Evolutionary conservation across 2,329 filamentous ascomycete genomes (phyloP), one percentile per base, ranked within the genome.

Genomic region (Mycosphaerella arachidis): DNA sequence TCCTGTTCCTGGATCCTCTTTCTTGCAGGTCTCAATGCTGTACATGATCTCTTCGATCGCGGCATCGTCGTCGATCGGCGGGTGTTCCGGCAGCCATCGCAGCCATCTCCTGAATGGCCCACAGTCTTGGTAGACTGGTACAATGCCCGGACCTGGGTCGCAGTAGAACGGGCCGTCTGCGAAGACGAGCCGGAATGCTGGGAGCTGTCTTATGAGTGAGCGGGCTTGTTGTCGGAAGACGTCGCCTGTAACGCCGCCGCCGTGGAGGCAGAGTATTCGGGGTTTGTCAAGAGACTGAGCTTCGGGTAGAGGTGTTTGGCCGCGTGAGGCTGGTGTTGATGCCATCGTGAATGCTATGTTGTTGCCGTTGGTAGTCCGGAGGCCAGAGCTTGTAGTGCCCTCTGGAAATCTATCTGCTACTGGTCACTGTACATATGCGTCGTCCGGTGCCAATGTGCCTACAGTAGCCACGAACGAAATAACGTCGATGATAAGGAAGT

Each of bases 261-360:
- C 89, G 73, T 92, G 89, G n/a, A 92, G 84, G 75, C 88, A 92
- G 66, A 92, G 86, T 66, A 92, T 85, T 60, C 89, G 86, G 3
- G 88, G 88, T 45, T 66, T 59, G 48, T 66, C 57, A 57, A 69
- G 68, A 55, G 59, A 63, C 12, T 64, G 53, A 18, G 57, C 18
- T 52, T 29, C 24, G n/a, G 56, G 35, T 8, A 61, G 55, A 48
- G 48, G 60, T n/a, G 57, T 48, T 27, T 20, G 16, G n/a, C 18
- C n/a, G 27, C 18, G 27, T 24, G 54, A 56, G 29, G n/a, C 16
- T 43, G 54, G 54, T 20, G 35, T 1, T 29, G 35, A 45, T 24
- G n/a, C 24, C 16, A 43, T 37, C 24, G 16, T 24, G 35, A 30
- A 48, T 46, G 24, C 27, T 33, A 20, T 1, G 8, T 18, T 53